Conservation (phyloP, 208 protist species). For the Wallacemonas sp. region DNA sequence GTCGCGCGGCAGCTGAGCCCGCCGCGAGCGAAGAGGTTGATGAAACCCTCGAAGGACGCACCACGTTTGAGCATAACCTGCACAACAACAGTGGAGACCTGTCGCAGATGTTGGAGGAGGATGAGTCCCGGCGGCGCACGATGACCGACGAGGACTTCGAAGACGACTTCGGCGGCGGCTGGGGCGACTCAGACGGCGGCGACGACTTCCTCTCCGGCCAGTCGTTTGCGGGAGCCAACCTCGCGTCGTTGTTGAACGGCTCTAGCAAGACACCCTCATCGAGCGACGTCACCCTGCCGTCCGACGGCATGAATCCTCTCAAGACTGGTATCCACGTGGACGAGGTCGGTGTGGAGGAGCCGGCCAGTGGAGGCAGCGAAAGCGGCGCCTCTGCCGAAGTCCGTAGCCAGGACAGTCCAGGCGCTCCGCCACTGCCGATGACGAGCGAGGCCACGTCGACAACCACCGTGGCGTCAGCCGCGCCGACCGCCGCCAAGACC, state of each 20-base stretch:
- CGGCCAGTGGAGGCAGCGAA: not conserved
- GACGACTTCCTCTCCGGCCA: not conserved
- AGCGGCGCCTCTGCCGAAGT: not conserved
- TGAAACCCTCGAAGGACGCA: not conserved
- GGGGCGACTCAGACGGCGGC: slow-evolving; percentile 1
- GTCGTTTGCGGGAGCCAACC: not conserved
- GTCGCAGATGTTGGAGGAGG: slow-evolving; percentile 44
- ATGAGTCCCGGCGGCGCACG: slow-evolving; percentile 43
- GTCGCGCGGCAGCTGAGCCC: not conserved
- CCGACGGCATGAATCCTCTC: no score
- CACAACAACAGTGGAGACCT: slow-evolving; percentile 73
- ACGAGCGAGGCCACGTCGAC: slow-evolving; percentile 3
- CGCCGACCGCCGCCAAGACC: slow-evolving; percentile 18
- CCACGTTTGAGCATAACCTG: slow-evolving; percentile 35
- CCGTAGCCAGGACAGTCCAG: not conserved
- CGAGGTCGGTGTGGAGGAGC: not conserved
- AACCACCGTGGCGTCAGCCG: slow-evolving; percentile 1
- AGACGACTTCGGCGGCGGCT: slow-evolving; percentile 3
- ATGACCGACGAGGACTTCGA: slow-evolving; percentile 17
- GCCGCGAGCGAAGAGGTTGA: slow-evolving; percentile 1
- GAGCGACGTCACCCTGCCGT: no score
- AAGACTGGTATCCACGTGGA: not conserved
- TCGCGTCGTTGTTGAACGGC: not conserved
- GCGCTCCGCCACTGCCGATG: not conserved
- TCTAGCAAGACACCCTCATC: not conserved